Conservation (phyloP, 371 early-diverging fungal species). For the Mortierella sp. region DNA sequence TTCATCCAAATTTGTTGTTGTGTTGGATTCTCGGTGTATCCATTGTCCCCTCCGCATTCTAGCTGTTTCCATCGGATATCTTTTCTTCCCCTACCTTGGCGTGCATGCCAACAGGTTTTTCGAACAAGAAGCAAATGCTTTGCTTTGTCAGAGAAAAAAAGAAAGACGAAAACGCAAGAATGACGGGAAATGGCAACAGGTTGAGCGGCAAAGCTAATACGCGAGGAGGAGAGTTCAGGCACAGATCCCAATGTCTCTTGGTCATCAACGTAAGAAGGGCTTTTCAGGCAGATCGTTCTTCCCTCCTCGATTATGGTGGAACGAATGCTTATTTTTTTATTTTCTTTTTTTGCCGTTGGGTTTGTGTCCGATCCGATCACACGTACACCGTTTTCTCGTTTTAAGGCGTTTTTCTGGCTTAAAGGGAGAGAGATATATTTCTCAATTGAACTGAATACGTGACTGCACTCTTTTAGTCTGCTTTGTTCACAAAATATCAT, state of each 20-base stretch:
- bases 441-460: too few species aligned
- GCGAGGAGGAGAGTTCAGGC: neutral
- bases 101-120: neutral
- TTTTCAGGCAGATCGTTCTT: constrained; percentile 2
- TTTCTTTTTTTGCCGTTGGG: neutral
- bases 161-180: neutral
- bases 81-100: neutral
- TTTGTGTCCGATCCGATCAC: neutral
- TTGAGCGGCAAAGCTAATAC: neutral
- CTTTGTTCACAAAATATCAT: too few species aligned
- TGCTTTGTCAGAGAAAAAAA: neutral
- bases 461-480: neutral
- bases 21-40: neutral
- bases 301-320: neutral
- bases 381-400: too few species aligned
- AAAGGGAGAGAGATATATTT: too few species aligned
- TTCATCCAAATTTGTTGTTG: too few species aligned
- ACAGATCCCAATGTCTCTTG: neutral
- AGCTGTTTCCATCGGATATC: neutral
- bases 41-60: neutral
- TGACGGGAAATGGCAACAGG: neutral
- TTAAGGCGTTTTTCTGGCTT: too few species aligned
- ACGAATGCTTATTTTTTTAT: neutral
- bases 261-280: neutral
- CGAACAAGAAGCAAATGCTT: neutral